Percentiles rank a stretch among this genome's conserved stretches.
These are phyloP conservation scores for Trichoderma sp. DNA, from an alignment of 2,329 filamentous ascomycete genomes.

Conservation along the genomic window DNA sequence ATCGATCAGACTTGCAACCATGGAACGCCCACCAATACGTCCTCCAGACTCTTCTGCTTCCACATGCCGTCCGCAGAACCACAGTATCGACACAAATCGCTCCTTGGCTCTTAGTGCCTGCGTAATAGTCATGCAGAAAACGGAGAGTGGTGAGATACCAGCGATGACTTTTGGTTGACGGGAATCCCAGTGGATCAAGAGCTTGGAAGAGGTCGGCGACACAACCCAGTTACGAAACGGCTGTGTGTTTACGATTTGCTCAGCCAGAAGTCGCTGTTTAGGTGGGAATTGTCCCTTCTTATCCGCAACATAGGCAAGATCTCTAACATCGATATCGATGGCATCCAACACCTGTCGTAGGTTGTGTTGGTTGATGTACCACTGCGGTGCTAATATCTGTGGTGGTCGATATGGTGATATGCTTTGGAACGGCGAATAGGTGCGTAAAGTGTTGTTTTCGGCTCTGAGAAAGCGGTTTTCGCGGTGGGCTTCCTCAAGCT, in stretches of 20 bases:
- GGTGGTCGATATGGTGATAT: background rate
- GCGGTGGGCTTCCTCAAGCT: background rate
- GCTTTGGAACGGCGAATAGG: background rate
- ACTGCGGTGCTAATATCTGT: background rate
- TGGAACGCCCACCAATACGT: background rate
- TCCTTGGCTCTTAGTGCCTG: background rate
- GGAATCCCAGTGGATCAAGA: background rate
- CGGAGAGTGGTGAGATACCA: background rate
- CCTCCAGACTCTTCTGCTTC: background rate
- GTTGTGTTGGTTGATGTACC: background rate
- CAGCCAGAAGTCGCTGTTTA: background rate
- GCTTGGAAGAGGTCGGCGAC: background rate
- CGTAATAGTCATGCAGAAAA: background rate
- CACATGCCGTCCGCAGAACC: conserved; percentile 2
- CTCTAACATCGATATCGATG: background rate
- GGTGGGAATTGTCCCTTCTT: background rate
- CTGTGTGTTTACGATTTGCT: background rate
- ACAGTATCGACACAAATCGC: background rate
- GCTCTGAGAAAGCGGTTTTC: background rate
- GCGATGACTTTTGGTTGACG: background rate
- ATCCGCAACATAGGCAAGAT: background rate
- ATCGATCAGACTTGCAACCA: conserved; percentile 18
- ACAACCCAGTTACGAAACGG: background rate
- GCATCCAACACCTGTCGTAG: background rate
- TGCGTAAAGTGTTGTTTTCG: background rate